Conservation (phyloP, 768 basidiomycete species). For the Suillus subluteus region DNA sequence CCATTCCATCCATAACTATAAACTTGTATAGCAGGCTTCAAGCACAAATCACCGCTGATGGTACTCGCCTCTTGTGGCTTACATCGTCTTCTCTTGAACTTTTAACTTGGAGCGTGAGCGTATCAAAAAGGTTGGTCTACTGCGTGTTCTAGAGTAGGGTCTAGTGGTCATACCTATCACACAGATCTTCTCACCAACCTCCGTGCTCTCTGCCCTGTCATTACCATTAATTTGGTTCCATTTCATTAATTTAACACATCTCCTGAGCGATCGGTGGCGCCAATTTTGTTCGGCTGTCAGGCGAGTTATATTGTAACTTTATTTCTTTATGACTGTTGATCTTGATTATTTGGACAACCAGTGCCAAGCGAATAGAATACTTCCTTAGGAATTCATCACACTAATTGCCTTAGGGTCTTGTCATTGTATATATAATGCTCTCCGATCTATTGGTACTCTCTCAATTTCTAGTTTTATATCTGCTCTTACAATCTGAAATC, state of each 20-base stretch:
- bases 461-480: neutral
- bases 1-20: too few species aligned
- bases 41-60: too few species aligned
- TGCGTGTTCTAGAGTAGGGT: neutral
- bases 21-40: too few species aligned
- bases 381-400: too few species aligned
- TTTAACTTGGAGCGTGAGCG: too few species aligned
- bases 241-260: neutral
- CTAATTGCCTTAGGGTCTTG: neutral
- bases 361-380: too few species aligned
- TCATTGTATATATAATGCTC: neutral
- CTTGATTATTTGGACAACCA: neutral
- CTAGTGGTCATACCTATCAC: neutral
- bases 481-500: neutral
- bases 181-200: constrained; percentile 1
- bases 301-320: neutral
- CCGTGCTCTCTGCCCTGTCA: too few species aligned
- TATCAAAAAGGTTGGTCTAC: too few species aligned
- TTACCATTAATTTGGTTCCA: too few species aligned
- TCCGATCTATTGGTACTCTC: neutral
- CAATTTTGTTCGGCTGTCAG: neutral
- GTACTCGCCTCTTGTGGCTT: too few species aligned
- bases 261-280: neutral
- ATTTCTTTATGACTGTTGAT: neutral
- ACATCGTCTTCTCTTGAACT: too few species aligned